Conservation (phyloP, 306 rosid genomes). For the Cucurbita ficifolia region DNA sequence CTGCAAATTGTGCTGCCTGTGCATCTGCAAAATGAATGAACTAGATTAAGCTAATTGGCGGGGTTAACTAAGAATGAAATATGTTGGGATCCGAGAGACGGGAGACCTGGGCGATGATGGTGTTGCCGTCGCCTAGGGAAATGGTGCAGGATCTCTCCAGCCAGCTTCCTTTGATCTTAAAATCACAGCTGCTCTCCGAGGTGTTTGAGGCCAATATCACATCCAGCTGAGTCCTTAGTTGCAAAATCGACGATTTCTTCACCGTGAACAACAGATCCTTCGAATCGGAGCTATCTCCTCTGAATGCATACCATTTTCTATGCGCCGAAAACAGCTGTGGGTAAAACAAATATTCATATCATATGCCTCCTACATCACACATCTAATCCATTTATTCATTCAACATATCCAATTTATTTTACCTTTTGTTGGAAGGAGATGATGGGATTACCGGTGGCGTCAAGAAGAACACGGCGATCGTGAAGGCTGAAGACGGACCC, state of each 20-base stretch:
- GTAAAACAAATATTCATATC: no score
- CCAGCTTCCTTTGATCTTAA: slow-evolving; percentile 30
- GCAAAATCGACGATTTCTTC: slow-evolving; percentile 16
- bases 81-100: no score
- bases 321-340: slow-evolving; percentile 13
- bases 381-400: no score
- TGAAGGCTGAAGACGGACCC: slow-evolving; percentile 26
- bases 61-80: no score
- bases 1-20: slow-evolving; percentile 12
- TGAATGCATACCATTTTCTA: slow-evolving; percentile 24
- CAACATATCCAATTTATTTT: no score
- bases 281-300: slow-evolving; percentile 26
- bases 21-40: slow-evolving; percentile 13
- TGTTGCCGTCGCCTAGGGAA: background rate
- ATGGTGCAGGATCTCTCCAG: slow-evolving; percentile 22
- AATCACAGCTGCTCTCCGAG: slow-evolving; percentile 16
- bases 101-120: background rate
- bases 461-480: slow-evolving; percentile 15
- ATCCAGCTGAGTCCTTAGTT: slow-evolving; percentile 19
- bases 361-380: no score
- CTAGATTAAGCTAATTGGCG: no score
- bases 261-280: slow-evolving; percentile 22
- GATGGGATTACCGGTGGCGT: slow-evolving; percentile 15
- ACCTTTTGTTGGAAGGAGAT: slow-evolving; percentile 25
- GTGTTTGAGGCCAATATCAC: slow-evolving; percentile 24